Conservation (phyloP, 2,329 filamentous ascomycete species). For the Truncatella angustata region DNA sequence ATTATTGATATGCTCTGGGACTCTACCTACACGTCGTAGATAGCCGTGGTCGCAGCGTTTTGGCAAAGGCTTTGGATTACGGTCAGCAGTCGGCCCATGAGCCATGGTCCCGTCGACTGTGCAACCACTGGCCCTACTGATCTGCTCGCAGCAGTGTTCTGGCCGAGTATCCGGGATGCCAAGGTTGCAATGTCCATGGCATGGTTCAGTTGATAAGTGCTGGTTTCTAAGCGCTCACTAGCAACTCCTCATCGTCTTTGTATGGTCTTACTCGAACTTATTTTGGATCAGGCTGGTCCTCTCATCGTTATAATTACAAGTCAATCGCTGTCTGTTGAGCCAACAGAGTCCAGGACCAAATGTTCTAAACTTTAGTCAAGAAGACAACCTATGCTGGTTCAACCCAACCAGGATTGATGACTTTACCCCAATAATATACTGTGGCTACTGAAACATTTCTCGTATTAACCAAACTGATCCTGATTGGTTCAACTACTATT, state of each 20-base stretch:
- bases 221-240: not conserved
- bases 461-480: not conserved
- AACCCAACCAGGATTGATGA: not conserved
- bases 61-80: no score
- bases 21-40: no score
- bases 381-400: not conserved
- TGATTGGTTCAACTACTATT: not conserved
- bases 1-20: no score
- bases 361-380: not conserved
- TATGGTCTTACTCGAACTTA: not conserved
- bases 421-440: not conserved
- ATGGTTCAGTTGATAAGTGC: not conserved
- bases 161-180: not conserved
- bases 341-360: not conserved
- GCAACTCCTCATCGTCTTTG: no score
- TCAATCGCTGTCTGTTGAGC: not conserved
- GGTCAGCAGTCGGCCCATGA: no score
- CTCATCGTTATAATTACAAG: not conserved
- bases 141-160: not conserved
- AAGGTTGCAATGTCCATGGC: not conserved
- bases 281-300: not conserved
- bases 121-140: not conserved
- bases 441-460: not conserved
- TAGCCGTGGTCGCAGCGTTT: no score
- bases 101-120: not conserved